phyloP scores from a whole-genome alignment of 116 monocot genomes.

The Posidonia oceanica region DNA sequence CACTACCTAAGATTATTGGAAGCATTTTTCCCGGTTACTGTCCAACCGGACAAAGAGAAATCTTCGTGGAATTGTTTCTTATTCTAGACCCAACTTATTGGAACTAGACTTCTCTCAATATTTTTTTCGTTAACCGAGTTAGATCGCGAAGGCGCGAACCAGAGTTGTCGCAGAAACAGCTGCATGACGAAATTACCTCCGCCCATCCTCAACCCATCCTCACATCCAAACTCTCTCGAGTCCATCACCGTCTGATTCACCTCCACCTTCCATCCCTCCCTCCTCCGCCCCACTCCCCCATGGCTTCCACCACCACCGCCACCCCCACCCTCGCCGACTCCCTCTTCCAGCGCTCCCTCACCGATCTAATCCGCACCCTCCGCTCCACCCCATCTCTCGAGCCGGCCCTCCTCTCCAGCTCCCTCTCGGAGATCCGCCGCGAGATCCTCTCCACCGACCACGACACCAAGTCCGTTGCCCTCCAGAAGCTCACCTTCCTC shows the following conservation, averaged over 20 bases:
- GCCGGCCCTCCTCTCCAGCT: slow-evolving; percentile 23
- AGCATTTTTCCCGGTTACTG: no score
- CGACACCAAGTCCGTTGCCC: slow-evolving; percentile 53
- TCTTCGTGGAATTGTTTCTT: no score
- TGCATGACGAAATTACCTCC: no score
- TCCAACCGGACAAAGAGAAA: no score
- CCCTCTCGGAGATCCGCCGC: slow-evolving; percentile 57
- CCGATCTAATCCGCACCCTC: slow-evolving; percentile 49
- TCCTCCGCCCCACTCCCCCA: background rate
- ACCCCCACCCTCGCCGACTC: slow-evolving; percentile 22
- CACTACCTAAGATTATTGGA: no score
- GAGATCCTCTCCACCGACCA: slow-evolving; percentile 71
- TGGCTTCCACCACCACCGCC: background rate
- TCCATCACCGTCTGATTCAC: background rate
- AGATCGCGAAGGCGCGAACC: background rate
- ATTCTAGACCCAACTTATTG: no score
- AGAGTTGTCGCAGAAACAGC: no score
- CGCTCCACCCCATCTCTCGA: slow-evolving; percentile 22
- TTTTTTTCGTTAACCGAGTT: background rate
- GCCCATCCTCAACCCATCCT: background rate
- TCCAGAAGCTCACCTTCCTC: slow-evolving; percentile 83
- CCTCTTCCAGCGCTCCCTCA: slow-evolving; percentile 59
- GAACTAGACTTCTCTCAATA: no score
- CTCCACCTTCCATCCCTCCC: background rate
- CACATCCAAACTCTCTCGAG: background rate